These are phyloP conservation scores for Vigna mungo DNA, from an alignment of 306 rosid species.

Conservation along the genomic window DNA sequence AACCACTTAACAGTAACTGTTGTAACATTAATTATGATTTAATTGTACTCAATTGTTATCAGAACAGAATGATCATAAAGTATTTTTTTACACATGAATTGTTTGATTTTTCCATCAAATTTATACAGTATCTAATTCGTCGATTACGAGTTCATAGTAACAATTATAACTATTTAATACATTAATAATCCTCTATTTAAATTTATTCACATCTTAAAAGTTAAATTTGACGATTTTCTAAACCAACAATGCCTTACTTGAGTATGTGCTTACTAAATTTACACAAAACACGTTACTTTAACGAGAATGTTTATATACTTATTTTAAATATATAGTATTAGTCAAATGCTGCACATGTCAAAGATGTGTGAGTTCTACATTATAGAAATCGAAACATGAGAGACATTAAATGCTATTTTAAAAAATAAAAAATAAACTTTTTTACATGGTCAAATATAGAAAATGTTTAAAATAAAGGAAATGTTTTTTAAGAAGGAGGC, in stretches of 20 bases:
- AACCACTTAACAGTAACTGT: no score
- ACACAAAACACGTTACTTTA: background rate
- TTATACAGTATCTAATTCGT: no score
- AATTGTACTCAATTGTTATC: no score
- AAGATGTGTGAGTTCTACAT: background rate
- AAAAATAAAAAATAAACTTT: background rate
- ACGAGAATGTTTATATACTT: background rate
- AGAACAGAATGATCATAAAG: rapidly evolving
- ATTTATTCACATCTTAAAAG: no score
- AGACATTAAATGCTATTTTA: background rate
- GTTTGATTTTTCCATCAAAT: no score
- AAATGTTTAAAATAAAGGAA: background rate
- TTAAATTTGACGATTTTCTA: no score
- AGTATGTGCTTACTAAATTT: no score
- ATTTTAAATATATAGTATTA: background rate
- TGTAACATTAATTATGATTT: no score
- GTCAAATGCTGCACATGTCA: background rate
- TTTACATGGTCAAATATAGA: background rate
- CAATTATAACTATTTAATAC: background rate
- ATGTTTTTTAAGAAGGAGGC: background rate
- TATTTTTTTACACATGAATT: no score
- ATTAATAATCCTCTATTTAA: no score
- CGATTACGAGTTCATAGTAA: no score
- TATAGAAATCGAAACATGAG: background rate
- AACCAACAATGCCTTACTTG: no score